Base-by-base conservation (phyloP, 2,329 filamentous ascomycete species). In the Hortaea werneckii region DNA sequence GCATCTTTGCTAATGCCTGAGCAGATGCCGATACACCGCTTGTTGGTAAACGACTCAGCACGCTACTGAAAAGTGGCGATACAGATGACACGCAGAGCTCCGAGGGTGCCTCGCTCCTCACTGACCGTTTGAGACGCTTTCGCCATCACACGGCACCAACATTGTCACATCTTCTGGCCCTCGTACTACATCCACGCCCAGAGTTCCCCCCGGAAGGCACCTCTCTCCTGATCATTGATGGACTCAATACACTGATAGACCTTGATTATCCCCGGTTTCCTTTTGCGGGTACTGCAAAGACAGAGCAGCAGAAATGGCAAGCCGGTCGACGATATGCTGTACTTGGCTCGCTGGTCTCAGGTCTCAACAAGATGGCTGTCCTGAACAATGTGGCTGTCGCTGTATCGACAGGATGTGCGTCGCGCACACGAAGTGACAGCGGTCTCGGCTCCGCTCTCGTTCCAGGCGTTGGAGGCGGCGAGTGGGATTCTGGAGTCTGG, bases 401-500 rank as follows among this genome's bases (percentile, higher is more conserved):
- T 2, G 63, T 92, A 13, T 74, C 88, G 41, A 87, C 82, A 34
- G 88, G 94, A 61, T 87, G 84, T 48, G 83, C 82, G 37, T 94
- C 87, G n/a, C 84, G 82, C 54, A 82, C 94, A 67, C 80, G 83
- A 50, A 72, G 73, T 4, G 58, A 57, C 12, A 58, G 51, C 32
- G 59, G 60, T 4, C 38, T 58, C 2, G 81, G 76, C 52, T 84
- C 88, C 10, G 77, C 82, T 8, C 70, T 96, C 41, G 76, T 82
- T 44, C 84, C 88, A 11, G 80, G 86, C 37, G 74, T 95, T 51
- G 83, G 83, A 46, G 81, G 84, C 10, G 74, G 73, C 13, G 78
- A 84, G 37, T 95, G 89, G 89, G 88, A 95, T 50, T 80, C 79
- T 52, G 83, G 80, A 29, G 71, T 95, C 34, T 78, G 79, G 50